Percentiles rank a stretch among this genome's conserved stretches.
These are phyloP conservation scores for Eustoma russellianum DNA, from an alignment of 257 asterid species.

Conservation along the genomic window DNA sequence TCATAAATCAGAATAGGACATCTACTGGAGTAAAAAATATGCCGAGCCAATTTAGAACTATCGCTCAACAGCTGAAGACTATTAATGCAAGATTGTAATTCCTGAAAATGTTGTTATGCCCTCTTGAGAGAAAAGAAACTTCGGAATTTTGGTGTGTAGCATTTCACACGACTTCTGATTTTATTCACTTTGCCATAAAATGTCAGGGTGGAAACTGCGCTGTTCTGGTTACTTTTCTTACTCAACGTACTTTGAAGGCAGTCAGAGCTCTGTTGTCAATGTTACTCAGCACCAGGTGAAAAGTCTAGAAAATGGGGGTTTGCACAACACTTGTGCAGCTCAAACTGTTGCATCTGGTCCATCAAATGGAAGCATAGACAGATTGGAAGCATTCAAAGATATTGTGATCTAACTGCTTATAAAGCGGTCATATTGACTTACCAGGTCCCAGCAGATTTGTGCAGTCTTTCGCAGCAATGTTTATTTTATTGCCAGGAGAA, in stretches of 20 bases:
- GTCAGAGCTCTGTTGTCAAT: slow-evolving; percentile 50
- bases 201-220: slow-evolving; percentile 72
- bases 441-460: slow-evolving; percentile 8
- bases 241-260: slow-evolving; percentile 72
- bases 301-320: slow-evolving; percentile 42
- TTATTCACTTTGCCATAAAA: not conserved
- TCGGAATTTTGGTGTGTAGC: too few species aligned
- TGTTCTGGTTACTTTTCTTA: slow-evolving; percentile 74
- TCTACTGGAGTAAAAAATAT: too few species aligned
- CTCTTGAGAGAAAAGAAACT: too few species aligned
- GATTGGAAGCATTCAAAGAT: slow-evolving; percentile 41
- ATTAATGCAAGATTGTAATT: too few species aligned
- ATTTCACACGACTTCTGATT: not conserved
- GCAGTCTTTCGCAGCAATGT: not conserved
- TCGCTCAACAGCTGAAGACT: too few species aligned
- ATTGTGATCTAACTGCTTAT: slow-evolving; percentile 33
- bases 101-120: too few species aligned
- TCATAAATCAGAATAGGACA: too few species aligned
- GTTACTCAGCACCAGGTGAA: slow-evolving; percentile 27
- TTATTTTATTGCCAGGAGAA: slow-evolving; percentile 8
- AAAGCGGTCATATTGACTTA: slow-evolving; percentile 11
- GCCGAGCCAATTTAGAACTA: too few species aligned
- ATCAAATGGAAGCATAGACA: slow-evolving; percentile 58
- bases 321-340: slow-evolving; percentile 20
- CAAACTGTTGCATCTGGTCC: slow-evolving; percentile 17